Conservation (phyloP, 2,329 filamentous ascomycete genomes). For the Onygenales sp. region DNA sequence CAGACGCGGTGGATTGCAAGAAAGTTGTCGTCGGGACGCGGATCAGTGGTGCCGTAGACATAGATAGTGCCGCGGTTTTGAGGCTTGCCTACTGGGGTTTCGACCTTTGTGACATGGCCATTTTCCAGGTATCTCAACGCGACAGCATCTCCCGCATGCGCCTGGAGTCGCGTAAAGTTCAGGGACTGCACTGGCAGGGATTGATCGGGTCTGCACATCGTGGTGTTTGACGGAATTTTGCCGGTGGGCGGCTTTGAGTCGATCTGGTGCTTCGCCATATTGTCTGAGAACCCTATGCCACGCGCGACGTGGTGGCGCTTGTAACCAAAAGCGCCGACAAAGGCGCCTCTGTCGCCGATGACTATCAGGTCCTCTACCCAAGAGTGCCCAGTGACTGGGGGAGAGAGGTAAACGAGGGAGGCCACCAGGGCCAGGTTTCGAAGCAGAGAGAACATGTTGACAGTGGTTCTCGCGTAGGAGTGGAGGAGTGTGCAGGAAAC, state of each 20-base stretch:
- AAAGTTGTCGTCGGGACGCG: slow-evolving; percentile 50
- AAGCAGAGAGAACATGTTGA: background rate
- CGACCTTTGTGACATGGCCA: slow-evolving; percentile 59
- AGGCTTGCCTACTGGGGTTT: slow-evolving; percentile 50
- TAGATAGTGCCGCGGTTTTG: slow-evolving; percentile 61
- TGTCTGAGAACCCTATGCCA: slow-evolving; percentile 48
- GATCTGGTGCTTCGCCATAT: slow-evolving; percentile 53
- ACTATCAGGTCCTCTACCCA: slow-evolving; percentile 73
- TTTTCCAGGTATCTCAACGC: slow-evolving; percentile 65
- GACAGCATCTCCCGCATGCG: slow-evolving; percentile 51
- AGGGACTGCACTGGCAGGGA: slow-evolving; percentile 48
- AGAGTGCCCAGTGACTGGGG: slow-evolving; percentile 50
- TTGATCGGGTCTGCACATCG: slow-evolving; percentile 58
- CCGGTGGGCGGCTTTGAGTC: slow-evolving; percentile 27
- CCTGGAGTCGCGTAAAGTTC: slow-evolving; percentile 54
- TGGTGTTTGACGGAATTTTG: slow-evolving; percentile 41
- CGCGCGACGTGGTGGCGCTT: slow-evolving; percentile 61
- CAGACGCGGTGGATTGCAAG: slow-evolving; percentile 62
- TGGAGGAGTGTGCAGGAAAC: background rate
- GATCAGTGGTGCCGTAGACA: slow-evolving; percentile 60
- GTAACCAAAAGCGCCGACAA: slow-evolving; percentile 62
- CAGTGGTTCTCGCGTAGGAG: background rate
- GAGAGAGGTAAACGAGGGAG: slow-evolving; percentile 19
- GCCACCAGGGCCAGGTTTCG: slow-evolving; percentile 5
- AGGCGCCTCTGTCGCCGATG: slow-evolving; percentile 64